phyloP scores from a whole-genome alignment of 495 filamentous ascomycete genomes.

The Penicillium simplicissimum region DNA sequence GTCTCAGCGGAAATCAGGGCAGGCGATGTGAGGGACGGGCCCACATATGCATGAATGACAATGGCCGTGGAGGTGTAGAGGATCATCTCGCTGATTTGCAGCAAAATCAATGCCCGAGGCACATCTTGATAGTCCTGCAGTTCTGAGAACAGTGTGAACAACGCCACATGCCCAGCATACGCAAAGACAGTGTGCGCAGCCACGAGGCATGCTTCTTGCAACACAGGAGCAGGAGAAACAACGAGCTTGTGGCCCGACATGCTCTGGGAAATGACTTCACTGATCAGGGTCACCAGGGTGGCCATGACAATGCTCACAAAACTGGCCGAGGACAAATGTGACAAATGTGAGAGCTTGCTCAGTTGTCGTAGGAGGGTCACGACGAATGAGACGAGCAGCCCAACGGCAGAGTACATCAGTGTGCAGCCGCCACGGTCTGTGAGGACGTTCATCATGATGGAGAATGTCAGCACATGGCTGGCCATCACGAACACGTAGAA shows the following conservation, averaged over 20 bases:
- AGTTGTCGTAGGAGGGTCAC: slow-evolving; percentile 63
- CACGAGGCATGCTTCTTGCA: slow-evolving; percentile 48
- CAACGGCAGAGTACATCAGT: slow-evolving; percentile 61
- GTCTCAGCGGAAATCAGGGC: slow-evolving; percentile 62
- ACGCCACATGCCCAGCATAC: slow-evolving; percentile 61
- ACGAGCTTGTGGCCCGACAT: slow-evolving; percentile 47
- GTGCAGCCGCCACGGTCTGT: slow-evolving; percentile 62
- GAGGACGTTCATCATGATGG: slow-evolving; percentile 67
- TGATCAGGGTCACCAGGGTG: slow-evolving; percentile 66
- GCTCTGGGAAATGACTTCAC: slow-evolving; percentile 40
- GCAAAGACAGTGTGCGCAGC: slow-evolving; percentile 35
- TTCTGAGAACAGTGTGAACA: slow-evolving; percentile 71
- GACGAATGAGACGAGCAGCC: slow-evolving; percentile 58
- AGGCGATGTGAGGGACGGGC: slow-evolving; percentile 61
- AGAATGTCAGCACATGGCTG: slow-evolving; percentile 71
- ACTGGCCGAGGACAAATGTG: slow-evolving; percentile 59
- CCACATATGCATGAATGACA: slow-evolving; percentile 68
- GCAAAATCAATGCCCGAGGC: slow-evolving; percentile 58
- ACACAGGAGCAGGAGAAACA: slow-evolving; percentile 24
- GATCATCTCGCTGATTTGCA: slow-evolving; percentile 60
- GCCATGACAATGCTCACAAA: slow-evolving; percentile 64
- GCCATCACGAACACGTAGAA: slow-evolving; percentile 71
- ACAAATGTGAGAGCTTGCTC: slow-evolving; percentile 53
- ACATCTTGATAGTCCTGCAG: slow-evolving; percentile 63
- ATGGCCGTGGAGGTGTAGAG: slow-evolving; percentile 67